Evolutionary conservation across 1,284 basidiomycete genomes (phyloP).

Genomic region (Apiotrichum gamsii): DNA sequence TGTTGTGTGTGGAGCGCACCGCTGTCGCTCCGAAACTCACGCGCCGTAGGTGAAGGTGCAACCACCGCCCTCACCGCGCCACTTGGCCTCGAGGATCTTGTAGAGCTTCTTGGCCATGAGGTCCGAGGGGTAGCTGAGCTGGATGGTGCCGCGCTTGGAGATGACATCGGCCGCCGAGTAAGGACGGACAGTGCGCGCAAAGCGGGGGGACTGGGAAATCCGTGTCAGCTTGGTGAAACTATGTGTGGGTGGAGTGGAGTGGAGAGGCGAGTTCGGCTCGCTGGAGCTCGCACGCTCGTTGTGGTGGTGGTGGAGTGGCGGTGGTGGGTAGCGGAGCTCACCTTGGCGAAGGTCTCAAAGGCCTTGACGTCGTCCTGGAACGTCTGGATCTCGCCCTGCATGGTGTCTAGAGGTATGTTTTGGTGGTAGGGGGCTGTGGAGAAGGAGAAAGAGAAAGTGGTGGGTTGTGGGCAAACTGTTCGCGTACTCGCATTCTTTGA

Average conservation of each 20-base stretch:
- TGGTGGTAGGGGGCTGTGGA: neutral
- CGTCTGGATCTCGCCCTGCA: constrained; percentile 40
- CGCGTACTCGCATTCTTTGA: no score
- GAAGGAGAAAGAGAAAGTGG: neutral
- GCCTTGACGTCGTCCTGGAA: constrained; percentile 77
- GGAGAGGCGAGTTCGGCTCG: constrained; percentile 4
- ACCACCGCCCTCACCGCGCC: constrained; percentile 45
- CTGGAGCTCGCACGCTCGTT: neutral
- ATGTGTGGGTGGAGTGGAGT: constrained; percentile 2
- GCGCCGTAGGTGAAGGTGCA: constrained; percentile 72
- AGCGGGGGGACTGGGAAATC: constrained; percentile 65
- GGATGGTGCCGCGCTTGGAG: constrained; percentile 83
- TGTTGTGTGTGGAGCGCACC: neutral
- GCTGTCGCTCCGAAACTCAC: constrained; percentile 54
- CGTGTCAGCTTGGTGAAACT: neutral
- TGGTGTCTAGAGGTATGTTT: constrained; percentile 1
- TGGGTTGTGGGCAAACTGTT: no score
- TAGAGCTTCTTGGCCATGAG: constrained; percentile 83
- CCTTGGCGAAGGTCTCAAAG: constrained; percentile 91
- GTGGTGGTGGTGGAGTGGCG: neutral
- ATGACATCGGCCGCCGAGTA: constrained; percentile 93
- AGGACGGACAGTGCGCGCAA: constrained; percentile 73
- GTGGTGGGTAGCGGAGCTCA: constrained; percentile 40
- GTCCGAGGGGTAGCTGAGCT: constrained; percentile 80
- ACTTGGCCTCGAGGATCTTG: constrained; percentile 49